Conservation (phyloP, 2,329 filamentous ascomycete genomes). For the Pyrenochaeta sp. region DNA sequence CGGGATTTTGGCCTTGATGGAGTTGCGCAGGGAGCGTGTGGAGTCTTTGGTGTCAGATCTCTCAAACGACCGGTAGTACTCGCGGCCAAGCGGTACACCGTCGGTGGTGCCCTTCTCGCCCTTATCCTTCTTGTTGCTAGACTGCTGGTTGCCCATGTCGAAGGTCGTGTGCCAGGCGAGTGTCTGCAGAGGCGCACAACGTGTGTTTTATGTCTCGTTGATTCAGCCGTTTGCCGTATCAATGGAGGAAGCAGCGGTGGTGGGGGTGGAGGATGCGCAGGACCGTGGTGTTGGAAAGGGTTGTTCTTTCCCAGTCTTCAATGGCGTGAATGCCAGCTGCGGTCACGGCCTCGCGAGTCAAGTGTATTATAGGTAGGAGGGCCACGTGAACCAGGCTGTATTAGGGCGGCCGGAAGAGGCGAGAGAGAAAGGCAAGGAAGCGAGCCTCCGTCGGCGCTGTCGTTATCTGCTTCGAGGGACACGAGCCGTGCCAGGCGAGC, state of each 20-base stretch:
- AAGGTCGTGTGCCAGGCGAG: slow-evolving; percentile 43
- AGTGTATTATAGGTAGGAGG: slow-evolving; percentile 12
- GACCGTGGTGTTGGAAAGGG: slow-evolving; percentile 19
- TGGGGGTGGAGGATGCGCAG: slow-evolving; percentile 20
- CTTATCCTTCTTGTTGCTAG: slow-evolving; percentile 63
- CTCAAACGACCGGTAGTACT: slow-evolving; percentile 83
- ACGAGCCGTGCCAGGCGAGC: slow-evolving; percentile 34
- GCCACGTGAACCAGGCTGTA: slow-evolving; percentile 17
- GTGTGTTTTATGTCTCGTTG: slow-evolving; percentile 16
- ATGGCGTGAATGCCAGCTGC: slow-evolving; percentile 26
- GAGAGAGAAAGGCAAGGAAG: slow-evolving; percentile 56
- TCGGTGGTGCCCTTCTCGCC: slow-evolving; percentile 56
- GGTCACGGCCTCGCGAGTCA: slow-evolving; percentile 11
- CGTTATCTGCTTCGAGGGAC: slow-evolving; percentile 44
- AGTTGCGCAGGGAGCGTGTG: slow-evolving; percentile 81
- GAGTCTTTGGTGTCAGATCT: slow-evolving; percentile 94
- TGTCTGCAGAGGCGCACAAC: slow-evolving; percentile 9
- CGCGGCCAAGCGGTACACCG: slow-evolving; percentile 73
- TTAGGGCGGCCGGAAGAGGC: slow-evolving; percentile 58
- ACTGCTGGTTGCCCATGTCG: slow-evolving; percentile 79
- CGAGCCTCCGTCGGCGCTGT: slow-evolving; percentile 54
- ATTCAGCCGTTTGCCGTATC: slow-evolving; percentile 2
- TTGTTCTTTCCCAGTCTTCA: slow-evolving; percentile 24
- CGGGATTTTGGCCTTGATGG: slow-evolving; percentile 88
- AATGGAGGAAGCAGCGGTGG: slow-evolving; percentile 23